phyloP scores from a whole-genome alignment of 1,139 yeast genomes.

The Yamadazyma dendronema region DNA sequence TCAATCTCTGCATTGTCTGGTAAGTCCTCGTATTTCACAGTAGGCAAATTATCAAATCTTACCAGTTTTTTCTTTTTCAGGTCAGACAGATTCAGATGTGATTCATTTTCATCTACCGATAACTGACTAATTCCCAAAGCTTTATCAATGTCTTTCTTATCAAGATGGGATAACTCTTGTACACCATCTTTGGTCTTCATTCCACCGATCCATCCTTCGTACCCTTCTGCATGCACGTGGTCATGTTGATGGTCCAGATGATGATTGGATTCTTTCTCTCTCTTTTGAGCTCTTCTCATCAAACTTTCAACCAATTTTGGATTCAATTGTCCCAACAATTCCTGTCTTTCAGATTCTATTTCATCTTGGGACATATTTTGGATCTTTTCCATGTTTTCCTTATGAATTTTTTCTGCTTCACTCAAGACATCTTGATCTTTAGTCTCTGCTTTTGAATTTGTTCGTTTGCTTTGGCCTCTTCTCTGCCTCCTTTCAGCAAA shows the following conservation, averaged over 20 bases:
- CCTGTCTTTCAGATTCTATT: conserved; percentile 62
- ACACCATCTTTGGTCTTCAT: conserved; percentile 38
- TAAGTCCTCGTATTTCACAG: conserved; percentile 39
- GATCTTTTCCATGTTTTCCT: conserved; percentile 67
- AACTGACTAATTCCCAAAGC: conserved; percentile 32
- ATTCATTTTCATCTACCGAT: background rate
- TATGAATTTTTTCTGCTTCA: conserved; percentile 73
- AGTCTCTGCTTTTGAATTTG: conserved; percentile 1
- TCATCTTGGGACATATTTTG: conserved; percentile 66
- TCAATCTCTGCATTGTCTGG: conserved; percentile 25
- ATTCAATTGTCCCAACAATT: conserved; percentile 62
- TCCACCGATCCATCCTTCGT: conserved; percentile 76
- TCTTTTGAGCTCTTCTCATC: conserved; percentile 38
- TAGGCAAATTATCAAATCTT: conserved; percentile 41
- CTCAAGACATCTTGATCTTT: conserved; percentile 7
- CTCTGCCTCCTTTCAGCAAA: conserved; percentile 1
- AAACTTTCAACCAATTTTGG: conserved; percentile 66
- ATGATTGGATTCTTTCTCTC: conserved; percentile 23
- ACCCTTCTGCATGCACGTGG: conserved; percentile 59
- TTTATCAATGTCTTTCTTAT: conserved; percentile 36
- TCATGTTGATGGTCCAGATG: conserved; percentile 20
- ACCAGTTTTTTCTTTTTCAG: conserved; percentile 26
- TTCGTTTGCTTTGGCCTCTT: conserved; percentile 1
- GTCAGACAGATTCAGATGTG: background rate
- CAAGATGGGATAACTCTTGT: conserved; percentile 33